Base-by-base conservation (phyloP, 2,329 filamentous ascomycete genomes). In the Alternaria triticina region DNA sequence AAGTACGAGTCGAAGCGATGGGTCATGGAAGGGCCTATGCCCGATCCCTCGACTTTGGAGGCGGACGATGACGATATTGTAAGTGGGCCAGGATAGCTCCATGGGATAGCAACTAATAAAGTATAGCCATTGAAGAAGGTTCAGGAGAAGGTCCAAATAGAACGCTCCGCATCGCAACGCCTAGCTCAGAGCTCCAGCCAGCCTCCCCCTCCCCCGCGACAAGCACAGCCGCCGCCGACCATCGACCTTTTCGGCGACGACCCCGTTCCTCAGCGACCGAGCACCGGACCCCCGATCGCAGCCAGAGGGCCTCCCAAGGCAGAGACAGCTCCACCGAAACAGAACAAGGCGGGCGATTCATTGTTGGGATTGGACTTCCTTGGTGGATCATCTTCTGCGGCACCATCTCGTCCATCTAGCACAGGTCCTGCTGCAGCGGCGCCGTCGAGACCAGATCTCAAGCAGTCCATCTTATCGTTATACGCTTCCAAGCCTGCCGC, bases 1-100 rank as follows among this genome's bases (percentile, higher is more conserved):
- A 99, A 99, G 82, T 99, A 99, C 81, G 96, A 99, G 80, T 91
- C 96, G 57, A 98, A 97, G 87, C 88, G 96, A 83, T 99, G 96
- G 96, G 91, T 94, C n/a, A 98, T 98, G 94, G 96, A 99, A 65
- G 96, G 96, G 2, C 90, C 89, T 6, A 95, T 96, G 77, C 96
- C 96, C 6, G 94, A 98, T 78, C 96, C 96, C n/a, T 87, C 92
- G 4, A 92, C 91, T 2, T 82, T 99, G 55, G 93, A 96, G 77
- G 89, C 84, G 13, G 92, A 93, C 15, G 94, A 89, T 57, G 95
- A 97, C 74, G 94, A 98, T 79, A 83, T 89, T 76, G 86, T 88
- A 74, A 74, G 89, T 91, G 86, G 5, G 77, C 5, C 20, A 23
- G 20, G 33, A 30, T 15, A 6, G 5, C 22, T 30, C 23, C 25